Evolutionary conservation across 164 flowering plant species (phyloP), one percentile per base, ranked within the genome.

Genomic region (Liquidambar formosana): DNA sequence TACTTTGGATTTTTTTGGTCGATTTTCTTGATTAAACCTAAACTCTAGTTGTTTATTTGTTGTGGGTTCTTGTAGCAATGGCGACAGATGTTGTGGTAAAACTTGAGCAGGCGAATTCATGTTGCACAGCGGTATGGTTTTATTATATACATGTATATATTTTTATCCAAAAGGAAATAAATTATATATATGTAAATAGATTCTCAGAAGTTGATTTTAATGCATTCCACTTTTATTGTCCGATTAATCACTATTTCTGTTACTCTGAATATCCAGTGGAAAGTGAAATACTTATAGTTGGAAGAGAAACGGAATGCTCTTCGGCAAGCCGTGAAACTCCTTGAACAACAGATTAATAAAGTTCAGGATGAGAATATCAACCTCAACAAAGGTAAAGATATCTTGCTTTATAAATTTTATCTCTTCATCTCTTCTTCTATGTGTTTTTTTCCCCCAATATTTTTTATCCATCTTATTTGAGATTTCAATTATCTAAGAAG

Each of bases 361-460:
- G 25, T 81, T 14, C 75, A 81, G 22, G 44, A 73, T 0, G 87
- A 81, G 66, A 83, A 78, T 68, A 33, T 21, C 46, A 46, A 41
- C 18, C 81, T 86, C 57, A 71, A 76, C 53, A 83, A 79, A 82
- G 86, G 95, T 88, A 65, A 69, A 48, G 4, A 28, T 4, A 23
- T 6, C 0, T 0, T 1, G 10, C 18, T 52, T 27, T 33, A 10
- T 38, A 13, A 10, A 45, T 53, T 62, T 45, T 26, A 22, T 1
- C 26, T 2, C 19, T 48, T 46, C n/a, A 4, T 44, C 28, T 65
- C 2, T 8, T 65, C 8, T 14, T 49, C 14, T 49, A n/a, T n/a
- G n/a, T n/a, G n/a, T 18, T n/a, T 18, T 15, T 49, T 13, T 49
- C 0, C 3, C 5, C 9, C 9, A 1, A 23, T 16, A 8, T 61